Base-by-base conservation (phyloP, 306 rosid genomes). In the Prinsepia uniflora region DNA sequence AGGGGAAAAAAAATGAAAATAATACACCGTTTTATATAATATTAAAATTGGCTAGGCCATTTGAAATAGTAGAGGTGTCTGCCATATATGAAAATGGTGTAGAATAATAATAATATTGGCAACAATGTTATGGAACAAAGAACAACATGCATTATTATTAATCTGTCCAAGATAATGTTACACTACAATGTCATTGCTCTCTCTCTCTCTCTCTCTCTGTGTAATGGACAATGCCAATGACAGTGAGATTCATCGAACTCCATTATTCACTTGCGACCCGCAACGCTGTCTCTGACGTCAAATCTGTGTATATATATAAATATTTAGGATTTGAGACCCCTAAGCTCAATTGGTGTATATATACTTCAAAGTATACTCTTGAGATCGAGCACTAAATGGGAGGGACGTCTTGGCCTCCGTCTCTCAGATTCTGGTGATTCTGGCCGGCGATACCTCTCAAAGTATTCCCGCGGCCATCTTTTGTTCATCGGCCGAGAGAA, bases 161-260 rank as follows among this genome's bases (percentile, higher is more conserved):
- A 24, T 24, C 30, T 48, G 48, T 40, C 66, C 47, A 5, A 46
- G 49, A 46, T 46, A 3, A 13, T 11, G 49, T 11, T 46, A 14
- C 36, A 30, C 36, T 24, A 24, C 30, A 24, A 24, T 24, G 30
- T 2, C 30, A 24, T 11, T 46, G 13, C 0, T 13, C 3, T 2
- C 54, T 49, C 54, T 15, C 50, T 46, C 50, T 46, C 12, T 30
- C 36, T 30, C 50, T 42, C 45, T 42, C 9, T 13, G 6, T 6
- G 10, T 0, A 59, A 10, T 45, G 50, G 50, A 24, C 50, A 46
- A 46, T 6, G 34, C 70, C 71, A 46, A 24, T 78, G 81, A 73
- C 83, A 75, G 83, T 49, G 68, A 76, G 82, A 55, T 75, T 81
- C 80, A 78, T 68, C 60, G n/a, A n/a, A n/a, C n/a, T 69, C 62